These are phyloP conservation scores for Picea glauca DNA, from an alignment of 75 land plant species.

Conservation along the genomic window DNA sequence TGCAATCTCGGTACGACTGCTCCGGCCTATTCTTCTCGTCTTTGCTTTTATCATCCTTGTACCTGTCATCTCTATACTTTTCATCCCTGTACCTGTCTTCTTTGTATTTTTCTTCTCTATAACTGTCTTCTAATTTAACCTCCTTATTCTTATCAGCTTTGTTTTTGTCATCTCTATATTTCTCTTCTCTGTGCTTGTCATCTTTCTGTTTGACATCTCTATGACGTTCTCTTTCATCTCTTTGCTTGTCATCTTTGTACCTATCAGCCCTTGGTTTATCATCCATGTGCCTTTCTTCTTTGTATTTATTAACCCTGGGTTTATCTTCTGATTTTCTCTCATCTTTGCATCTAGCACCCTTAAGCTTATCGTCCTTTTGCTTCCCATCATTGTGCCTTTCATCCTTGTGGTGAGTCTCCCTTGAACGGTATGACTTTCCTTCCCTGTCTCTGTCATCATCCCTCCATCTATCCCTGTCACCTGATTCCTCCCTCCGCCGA, in stretches of 20 bases:
- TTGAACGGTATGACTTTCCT: conserved; percentile 14
- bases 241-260: conserved; percentile 8
- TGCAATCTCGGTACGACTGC: not conserved
- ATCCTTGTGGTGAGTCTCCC: conserved; percentile 1
- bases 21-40: not conserved
- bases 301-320: not conserved
- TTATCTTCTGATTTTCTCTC: conserved; percentile 4
- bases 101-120: not conserved
- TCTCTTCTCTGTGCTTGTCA: not conserved
- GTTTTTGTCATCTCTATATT: not conserved
- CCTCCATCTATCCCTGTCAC: conserved; percentile 39
- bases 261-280: not conserved
- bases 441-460: conserved; percentile 33
- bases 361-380: conserved; percentile 4
- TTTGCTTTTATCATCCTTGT: conserved; percentile 5
- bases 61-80: not conserved
- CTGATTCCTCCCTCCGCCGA: conserved; percentile 29
- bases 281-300: conserved; percentile 3
- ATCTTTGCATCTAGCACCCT: conserved; percentile 2
- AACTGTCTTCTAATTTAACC: not conserved
- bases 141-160: conserved; percentile 4
- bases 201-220: conserved; percentile 8
- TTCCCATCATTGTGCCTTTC: not conserved
- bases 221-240: not conserved
- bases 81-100: conserved; percentile 8